Base-by-base conservation (phyloP, 129 eudicot genomes). In the Escallonia herrerae region DNA sequence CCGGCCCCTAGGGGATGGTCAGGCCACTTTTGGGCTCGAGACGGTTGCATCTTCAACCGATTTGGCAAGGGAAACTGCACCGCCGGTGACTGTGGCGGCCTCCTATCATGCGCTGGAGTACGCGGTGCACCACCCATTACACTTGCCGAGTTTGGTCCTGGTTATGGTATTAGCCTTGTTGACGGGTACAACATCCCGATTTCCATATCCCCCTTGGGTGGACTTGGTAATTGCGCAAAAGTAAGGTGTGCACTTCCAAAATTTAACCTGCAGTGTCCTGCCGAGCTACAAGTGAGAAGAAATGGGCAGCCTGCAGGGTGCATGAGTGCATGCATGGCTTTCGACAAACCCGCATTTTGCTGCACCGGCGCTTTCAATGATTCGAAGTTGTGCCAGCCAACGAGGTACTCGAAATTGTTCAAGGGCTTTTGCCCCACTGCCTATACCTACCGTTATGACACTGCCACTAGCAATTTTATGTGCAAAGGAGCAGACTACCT, bases 111-210 rank as follows among this genome's bases (percentile, higher is more conserved):
- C 55, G 63, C 47, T 1, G 94, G 96, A 0, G 62, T 68, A 2
- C 78, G 87, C 3, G 96, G 90, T 0, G 69, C 37, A 15, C 87
- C 96, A 5, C 96, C 96, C 0, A 84, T 72, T 7, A 74, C 94
- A 1, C 76, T 85, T 15, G 87, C 82, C 0, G 95, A 85, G 71
- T 81, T 89, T 15, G 15, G 55, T 11, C 87, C 85, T 56, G 83
- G 70, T 40, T 89, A 89, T 52, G 94, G 86, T 47, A 85, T 89
- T 45, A 89, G 96, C 79, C 85, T 85, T 33, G 87, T 86, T 15
- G 96, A 89, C 38, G 96, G 96, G 1, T 89, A 68, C 76, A 89
- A 85, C 55, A 5, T 89, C 47, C 89, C 84, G 3, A 13, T 89
- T 0, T 82, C 96, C 4, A 70, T 89, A 38, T 49, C 37, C 43